Base-by-base conservation (phyloP, 805 yeast genomes). In the Diddensiella transvaalensis region DNA sequence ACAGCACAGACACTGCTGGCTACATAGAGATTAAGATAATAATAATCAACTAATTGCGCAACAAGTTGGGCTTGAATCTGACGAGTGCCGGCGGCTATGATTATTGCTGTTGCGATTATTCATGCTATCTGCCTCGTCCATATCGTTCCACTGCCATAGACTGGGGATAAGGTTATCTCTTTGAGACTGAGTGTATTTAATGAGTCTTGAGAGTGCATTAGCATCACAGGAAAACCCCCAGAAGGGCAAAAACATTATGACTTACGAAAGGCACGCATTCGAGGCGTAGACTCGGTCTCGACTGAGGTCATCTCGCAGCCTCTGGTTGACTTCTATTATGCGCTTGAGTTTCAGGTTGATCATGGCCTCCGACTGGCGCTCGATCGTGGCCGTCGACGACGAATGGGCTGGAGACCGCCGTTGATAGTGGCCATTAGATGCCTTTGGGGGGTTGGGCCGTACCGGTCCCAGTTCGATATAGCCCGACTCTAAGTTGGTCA, bases 241-340 rank as follows among this genome's bases (percentile, higher is more conserved):
- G 11, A 13, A 10, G 32, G 13, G 11, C 13, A 10, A 10, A 29
- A 10, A 29, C 13, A 10, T 10, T 29, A 13, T 18, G 8, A 35
- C 38, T 8, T 35, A 35, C 38, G 38, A 35, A 8, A 50, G 32
- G 39, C 56, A 53, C 13, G 51, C 53, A 26, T 47, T 50, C 21
- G 56, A 53, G 2, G 51, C 54, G 35, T 33, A 50, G n/a, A 45
- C 40, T 18, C 51, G 36, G 21, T 53, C 51, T 38, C 56, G 22
- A 13, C 40, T 43, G 10, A 53, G 50, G 30, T 53, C 54, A 24
- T 47, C 50, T 17, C 51, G 43, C 29, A 53, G 42, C 30, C 56
- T 21, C 23, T 40, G 47, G 42, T 53, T 53, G 32, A 50, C 52
- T 26, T 50, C 54, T 10, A 42, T 18, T 2, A 53, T 30, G 22